Evolutionary conservation across 1,139 yeast genomes (phyloP).

Genomic region (Taphrina betulina): DNA sequence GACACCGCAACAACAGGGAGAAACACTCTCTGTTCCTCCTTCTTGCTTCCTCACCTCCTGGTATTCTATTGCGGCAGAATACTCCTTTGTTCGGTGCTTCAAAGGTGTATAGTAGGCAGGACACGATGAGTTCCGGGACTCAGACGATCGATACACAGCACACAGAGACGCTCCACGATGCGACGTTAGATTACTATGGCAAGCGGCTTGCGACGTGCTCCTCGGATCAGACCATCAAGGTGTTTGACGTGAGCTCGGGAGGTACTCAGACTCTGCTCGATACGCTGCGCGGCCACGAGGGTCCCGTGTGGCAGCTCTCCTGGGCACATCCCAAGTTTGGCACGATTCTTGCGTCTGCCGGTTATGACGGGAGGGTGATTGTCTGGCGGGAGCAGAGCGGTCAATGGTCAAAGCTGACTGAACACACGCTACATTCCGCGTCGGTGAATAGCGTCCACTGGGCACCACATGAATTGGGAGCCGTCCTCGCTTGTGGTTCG

Average conservation of each 20-base stretch:
- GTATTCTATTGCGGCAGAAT: background rate
- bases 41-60: background rate
- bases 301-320: conserved; percentile 98
- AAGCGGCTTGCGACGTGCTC: conserved; percentile 93
- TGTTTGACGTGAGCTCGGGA: conserved; percentile 61
- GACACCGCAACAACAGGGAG: too few species aligned
- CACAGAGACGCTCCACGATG: conserved; percentile 62
- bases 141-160: conserved; percentile 29
- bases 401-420: conserved; percentile 79
- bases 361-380: conserved; percentile 90
- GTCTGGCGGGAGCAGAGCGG: conserved; percentile 94
- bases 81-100: too few species aligned
- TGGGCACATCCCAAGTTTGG: conserved; percentile 99
- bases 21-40: too few species aligned
- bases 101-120: too few species aligned
- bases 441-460: conserved; percentile 91
- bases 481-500: conserved; percentile 83
- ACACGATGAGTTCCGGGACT: conserved; percentile 17
- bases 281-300: conserved; percentile 60
- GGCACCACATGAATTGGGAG: conserved; percentile 93
- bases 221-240: conserved; percentile 88
- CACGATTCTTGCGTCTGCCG: conserved; percentile 86
- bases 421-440: conserved; percentile 85
- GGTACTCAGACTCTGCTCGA: conserved; percentile 22
- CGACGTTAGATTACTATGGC: conserved; percentile 94